A percentile compares a stretch with the other conserved stretches of the same genome.
phyloP scores from a whole-genome alignment of 140 eudicot species.

The Stevia rebaudiana region DNA sequence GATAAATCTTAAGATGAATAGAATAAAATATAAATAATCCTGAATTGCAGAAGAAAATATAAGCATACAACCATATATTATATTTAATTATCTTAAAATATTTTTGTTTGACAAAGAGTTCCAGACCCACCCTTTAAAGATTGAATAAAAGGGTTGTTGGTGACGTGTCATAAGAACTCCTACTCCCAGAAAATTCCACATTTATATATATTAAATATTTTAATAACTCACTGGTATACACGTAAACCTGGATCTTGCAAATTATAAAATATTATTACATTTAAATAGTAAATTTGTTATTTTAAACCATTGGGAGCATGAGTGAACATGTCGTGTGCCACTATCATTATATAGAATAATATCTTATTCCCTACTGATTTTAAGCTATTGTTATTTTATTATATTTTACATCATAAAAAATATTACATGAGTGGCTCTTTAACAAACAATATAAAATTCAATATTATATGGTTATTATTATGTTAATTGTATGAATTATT shows the following conservation, averaged over 20 bases:
- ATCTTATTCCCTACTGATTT: constrained; percentile 23
- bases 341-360: constrained; percentile 33
- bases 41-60: too few species aligned
- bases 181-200: not conserved
- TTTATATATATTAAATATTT: too few species aligned
- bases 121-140: not conserved
- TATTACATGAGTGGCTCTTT: constrained; percentile 28
- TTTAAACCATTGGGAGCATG: constrained; percentile 27
- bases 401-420: not conserved
- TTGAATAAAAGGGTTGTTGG: not conserved
- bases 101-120: too few species aligned
- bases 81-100: not conserved
- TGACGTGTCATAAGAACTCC: not conserved
- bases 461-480: constrained; percentile 14
- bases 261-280: too few species aligned
- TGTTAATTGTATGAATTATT: constrained; percentile 12
- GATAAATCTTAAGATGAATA: too few species aligned
- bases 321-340: constrained; percentile 80
- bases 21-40: too few species aligned
- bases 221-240: too few species aligned
- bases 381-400: constrained; percentile 18
- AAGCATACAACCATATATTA: too few species aligned
- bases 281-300: too few species aligned
- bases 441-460: constrained; percentile 31
- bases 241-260: not conserved